Percentiles rank a stretch among this genome's conserved stretches.
phyloP scores from a whole-genome alignment of 2,329 filamentous ascomycete species.

The Balansia obtecta region DNA sequence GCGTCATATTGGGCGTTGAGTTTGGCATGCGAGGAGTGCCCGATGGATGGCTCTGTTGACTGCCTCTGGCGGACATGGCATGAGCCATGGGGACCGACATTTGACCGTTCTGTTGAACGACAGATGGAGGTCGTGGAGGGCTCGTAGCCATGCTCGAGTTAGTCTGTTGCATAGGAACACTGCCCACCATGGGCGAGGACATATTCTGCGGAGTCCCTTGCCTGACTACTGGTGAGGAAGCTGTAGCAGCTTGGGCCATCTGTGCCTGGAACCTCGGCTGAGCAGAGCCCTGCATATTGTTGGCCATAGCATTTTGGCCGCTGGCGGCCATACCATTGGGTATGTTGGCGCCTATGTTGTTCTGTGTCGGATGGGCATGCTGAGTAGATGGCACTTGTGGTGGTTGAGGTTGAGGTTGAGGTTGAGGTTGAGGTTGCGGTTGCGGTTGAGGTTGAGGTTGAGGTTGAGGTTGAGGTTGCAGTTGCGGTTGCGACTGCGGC shows the following conservation, averaged over 20 bases:
- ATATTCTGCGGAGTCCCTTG: constrained; percentile 53
- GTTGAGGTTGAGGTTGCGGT: constrained; percentile 2
- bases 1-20: constrained; percentile 47
- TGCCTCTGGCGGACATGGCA: constrained; percentile 51
- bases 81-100: constrained; percentile 49
- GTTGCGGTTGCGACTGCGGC: constrained; percentile 1
- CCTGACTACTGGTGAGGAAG: constrained; percentile 54
- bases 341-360: constrained; percentile 25
- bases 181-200: constrained; percentile 53
- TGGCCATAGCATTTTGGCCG: constrained; percentile 24
- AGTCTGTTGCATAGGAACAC: constrained; percentile 50
- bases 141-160: constrained; percentile 58
- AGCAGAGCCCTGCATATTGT: constrained; percentile 25
- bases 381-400: constrained; percentile 15
- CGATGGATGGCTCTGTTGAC: constrained; percentile 52
- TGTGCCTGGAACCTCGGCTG: constrained; percentile 40
- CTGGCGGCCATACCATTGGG: constrained; percentile 22
- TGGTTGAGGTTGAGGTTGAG: background rate
- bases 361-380: constrained; percentile 23
- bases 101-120: constrained; percentile 41
- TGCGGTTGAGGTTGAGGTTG: background rate
- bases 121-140: constrained; percentile 53
- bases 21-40: constrained; percentile 51
- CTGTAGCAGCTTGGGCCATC: constrained; percentile 44
- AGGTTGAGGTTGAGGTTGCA: constrained; percentile 2